Evolutionary conservation across 1,284 basidiomycete species (phyloP), one percentile per base, ranked within the genome.

Genomic region (Sporisorium exsertum): DNA sequence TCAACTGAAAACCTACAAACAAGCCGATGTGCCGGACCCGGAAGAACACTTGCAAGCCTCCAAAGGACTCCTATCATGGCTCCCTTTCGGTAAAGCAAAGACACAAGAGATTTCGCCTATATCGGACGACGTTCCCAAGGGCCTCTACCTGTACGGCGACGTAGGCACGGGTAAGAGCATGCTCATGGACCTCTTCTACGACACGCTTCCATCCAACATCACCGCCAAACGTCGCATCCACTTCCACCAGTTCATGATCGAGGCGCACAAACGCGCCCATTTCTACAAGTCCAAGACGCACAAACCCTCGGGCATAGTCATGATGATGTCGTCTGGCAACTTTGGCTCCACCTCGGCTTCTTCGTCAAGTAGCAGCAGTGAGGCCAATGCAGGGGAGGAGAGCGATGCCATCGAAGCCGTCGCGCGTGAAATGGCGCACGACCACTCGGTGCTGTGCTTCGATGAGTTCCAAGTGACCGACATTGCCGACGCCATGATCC

Each of bases 401-500:
- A 92, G 92, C 12, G 95, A 97, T 85, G 92, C 93, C 22, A 93
- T 97, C 77, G 88, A 91, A 22, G 93, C 94, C 40, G 94, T 97
- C 1, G 95, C 95, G 1, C 88, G 93, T 65, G 93, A 95, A 81
- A 87, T 99, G 64, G 95, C 96, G 5, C 89, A 89, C 45, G 92
- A 78, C 42, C 59, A 71, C 40, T 56, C 76, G 37, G 90, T 99
- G 2, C 87, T 99, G 42, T 98, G 96, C 85, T 97, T 99, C 84
- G 96, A 99, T 85, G 97, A 99, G 87, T 99, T 99, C 84, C 96
- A 99, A 89, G 94, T 99, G 12, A 97, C 95, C 15, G 96, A 99
- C 87, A 99, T 99, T 78, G 96, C 94, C 20, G 95, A 98, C 80
- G 97, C 97, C 13, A 99, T 99, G 97, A 95, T 99, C 69, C 89